Evolutionary conservation across 2,329 filamentous ascomycete genomes (phyloP), one percentile per base, ranked within the genome.

Genomic region (Xylariaceae sp.): DNA sequence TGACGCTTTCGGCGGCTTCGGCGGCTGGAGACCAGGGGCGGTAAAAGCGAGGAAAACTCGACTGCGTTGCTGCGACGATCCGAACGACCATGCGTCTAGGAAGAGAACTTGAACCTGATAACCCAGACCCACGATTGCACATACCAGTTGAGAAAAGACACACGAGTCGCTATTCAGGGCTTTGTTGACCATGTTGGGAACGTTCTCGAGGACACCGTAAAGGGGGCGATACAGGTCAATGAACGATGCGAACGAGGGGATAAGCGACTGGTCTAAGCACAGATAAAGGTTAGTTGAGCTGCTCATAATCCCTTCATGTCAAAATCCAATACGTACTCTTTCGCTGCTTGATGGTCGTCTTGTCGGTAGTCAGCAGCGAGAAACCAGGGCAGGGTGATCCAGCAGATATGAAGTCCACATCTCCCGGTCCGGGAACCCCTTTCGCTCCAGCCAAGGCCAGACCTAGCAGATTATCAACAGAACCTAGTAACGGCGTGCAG

Each of bases 381-480:
- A 91, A 94, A 0, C 88, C 90, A 13, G 87, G 88, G 64, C 90
- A 95, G 0, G 90, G 90, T 55, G 84, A 89, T 0, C 90, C 90
- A 1, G 83, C 90, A 1, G 82, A 82, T 7, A 93, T 83, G 35
- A 90, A 80, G 9, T 89, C 82, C 0, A 93, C 82, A 0, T 85
- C 77, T 0, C 87, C 88, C 0, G 87, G 77, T 0, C 65, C 66
- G 0, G 88, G 85, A 3, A 89, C 77, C 0, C 76, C 72, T 0
- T 67, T 61, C 0, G 75, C 69, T 0, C 84, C 87, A 2, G 73
- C 57, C 1, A 92, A 75, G 0, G 83, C 84, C 15, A 77, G 72
- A 0, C 72, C 69, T 0, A 92, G 77, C 11, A 88, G 78, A 58
- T 88, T 84, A 64, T 93, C 87, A 1, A 92, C 85, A 0, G 88